phyloP scores from a whole-genome alignment of 495 filamentous ascomycete genomes.

The Aspergillus haitiensis region DNA sequence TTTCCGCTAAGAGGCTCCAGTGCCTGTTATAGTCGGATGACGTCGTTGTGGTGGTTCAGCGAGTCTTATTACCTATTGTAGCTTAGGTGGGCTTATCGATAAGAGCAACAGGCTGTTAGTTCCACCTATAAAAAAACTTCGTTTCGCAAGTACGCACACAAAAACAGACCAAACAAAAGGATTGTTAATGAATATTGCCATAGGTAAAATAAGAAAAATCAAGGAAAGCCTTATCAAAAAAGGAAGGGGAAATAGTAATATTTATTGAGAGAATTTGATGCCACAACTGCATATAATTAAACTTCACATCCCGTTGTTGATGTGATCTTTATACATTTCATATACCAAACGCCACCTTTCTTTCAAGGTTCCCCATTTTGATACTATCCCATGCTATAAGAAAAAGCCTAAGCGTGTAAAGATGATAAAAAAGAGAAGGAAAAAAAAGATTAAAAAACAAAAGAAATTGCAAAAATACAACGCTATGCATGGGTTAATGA shows the following conservation, averaged over 20 bases:
- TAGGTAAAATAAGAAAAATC: no score
- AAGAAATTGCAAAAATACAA: conserved; percentile 12
- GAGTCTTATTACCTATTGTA: not conserved
- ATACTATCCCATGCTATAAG: not conserved
- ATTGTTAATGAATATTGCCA: no score
- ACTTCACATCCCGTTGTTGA: not conserved
- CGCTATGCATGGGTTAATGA: conserved; percentile 29
- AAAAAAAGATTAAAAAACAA: not conserved
- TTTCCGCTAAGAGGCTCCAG: no score
- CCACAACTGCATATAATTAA: no score
- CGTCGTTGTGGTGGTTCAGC: conserved; percentile 14
- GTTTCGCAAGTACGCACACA: no score
- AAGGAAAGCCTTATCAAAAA: no score
- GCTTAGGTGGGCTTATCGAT: conserved; percentile 22
- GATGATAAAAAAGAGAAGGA: not conserved
- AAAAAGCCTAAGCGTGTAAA: not conserved
- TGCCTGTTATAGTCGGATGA: conserved; percentile 15
- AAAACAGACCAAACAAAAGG: no score
- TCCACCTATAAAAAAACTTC: no score
- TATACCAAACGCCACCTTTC: not conserved
- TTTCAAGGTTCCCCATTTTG: conserved; percentile 1
- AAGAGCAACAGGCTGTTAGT: not conserved
- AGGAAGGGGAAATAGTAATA: no score
- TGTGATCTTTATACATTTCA: conserved; percentile 14
- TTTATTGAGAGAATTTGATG: no score